Base-by-base conservation (phyloP, 768 basidiomycete genomes). In the Cubamyces lactineus region DNA sequence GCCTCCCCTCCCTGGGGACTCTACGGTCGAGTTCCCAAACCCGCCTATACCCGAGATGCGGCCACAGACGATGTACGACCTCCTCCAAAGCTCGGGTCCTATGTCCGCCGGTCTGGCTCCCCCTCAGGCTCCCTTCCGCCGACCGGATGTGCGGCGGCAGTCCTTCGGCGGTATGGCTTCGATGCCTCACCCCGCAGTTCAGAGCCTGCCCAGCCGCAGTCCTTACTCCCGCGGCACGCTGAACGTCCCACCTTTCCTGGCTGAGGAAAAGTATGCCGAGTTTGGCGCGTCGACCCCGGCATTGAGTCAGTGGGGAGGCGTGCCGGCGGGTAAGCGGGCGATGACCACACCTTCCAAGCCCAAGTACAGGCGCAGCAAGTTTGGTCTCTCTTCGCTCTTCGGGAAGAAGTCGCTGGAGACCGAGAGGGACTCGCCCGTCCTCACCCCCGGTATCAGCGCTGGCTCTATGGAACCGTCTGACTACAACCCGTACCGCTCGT, bases 81-180 rank as follows among this genome's bases (percentile, higher is more conserved):
- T 84, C 61, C 82, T 80, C 39, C 81, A 80, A 47, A 52, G 48
- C 28, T 57, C 62, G 0, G 24, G 30, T 12, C 58, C 58, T 7
- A 66, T 79, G 38, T 76, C 79, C 17, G 77, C 81, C 47, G 83
- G 83, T 60, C 85, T 89, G 67, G 66, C 80, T 8, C 86, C 85
- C 30, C 87, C 88, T 2, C 81, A 84, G 52, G 82, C 86, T 3
- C 81, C 87, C 3, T 91, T 91, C 80, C 82, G 82, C 45, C 76
- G 68, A 17, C 58, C 70, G 42, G 89, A 91, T 57, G 65, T 67
- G 40, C 80, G 92, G 62, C 80, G 92, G 46, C 92, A 92, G 71
- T 94, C 92, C 2, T 92, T 93, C 63, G 79, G 85, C 42, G 92
- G 91, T 17, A 75, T 84, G 21, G 76, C 83, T 15, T 82, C 86